Percentiles rank a stretch among this genome's conserved stretches.
Conservation (phyloP, 306 rosid species). For the Fragaria nilgerrensis region DNA sequence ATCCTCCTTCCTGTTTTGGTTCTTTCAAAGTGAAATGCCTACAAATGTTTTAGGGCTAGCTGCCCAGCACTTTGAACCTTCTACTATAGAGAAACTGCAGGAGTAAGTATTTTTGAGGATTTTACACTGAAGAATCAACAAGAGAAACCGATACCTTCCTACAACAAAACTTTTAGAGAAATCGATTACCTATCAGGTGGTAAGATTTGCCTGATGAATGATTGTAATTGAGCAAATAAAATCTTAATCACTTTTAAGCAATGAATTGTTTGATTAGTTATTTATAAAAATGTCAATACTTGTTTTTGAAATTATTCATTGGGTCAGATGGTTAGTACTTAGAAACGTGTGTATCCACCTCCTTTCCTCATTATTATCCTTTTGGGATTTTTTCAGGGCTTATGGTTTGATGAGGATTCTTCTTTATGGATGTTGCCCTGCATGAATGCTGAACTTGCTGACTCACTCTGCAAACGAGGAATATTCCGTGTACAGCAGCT, state of each 20-base stretch:
- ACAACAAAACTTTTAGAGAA: background rate
- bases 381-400: slow-evolving; percentile 56
- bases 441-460: slow-evolving; percentile 67
- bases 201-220: background rate
- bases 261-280: background rate
- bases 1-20: background rate
- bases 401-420: slow-evolving; percentile 82
- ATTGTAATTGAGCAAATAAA: background rate
- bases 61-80: background rate
- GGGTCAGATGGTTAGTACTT: background rate
- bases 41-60: background rate
- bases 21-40: background rate
- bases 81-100: background rate
- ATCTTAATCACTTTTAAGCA: background rate
- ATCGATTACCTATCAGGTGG: background rate
- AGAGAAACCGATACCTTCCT: background rate
- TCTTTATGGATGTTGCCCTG: slow-evolving; percentile 92
- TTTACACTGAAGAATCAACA: background rate
- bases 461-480: slow-evolving; percentile 50
- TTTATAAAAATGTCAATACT: background rate
- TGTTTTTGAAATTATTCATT: background rate
- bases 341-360: background rate
- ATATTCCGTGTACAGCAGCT: slow-evolving; percentile 59
- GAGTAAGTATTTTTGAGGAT: background rate
- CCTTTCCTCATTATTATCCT: background rate